Conservation (phyloP, 371 early-diverging fungal genomes). For the Neoconidiobolus thromboides region DNA sequence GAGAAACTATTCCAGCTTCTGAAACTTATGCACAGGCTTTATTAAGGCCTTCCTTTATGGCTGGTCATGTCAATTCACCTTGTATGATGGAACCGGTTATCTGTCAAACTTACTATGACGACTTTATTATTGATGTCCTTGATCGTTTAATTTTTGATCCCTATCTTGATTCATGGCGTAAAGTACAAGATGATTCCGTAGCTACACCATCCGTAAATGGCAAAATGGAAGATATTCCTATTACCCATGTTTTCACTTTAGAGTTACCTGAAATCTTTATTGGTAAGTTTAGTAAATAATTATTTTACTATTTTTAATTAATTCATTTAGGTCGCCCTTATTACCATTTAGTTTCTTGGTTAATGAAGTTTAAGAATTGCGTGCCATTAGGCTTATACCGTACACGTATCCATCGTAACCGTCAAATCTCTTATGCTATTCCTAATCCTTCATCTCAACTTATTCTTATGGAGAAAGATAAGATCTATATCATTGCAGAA, state of each 20-base stretch:
- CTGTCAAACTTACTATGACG: constrained; percentile 19
- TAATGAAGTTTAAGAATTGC: constrained; percentile 16
- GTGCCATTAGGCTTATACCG: constrained; percentile 35
- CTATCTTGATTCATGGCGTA: constrained; percentile 12
- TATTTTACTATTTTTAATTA: constrained; percentile 1
- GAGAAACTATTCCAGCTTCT: constrained; percentile 21
- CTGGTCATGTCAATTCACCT: constrained; percentile 36
- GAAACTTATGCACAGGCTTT: constrained; percentile 26
- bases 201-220: constrained; percentile 4
- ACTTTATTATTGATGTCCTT: constrained; percentile 2
- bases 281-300: constrained; percentile 3
- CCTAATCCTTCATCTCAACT: constrained; percentile 23
- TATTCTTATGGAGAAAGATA: constrained; percentile 21
- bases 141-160: constrained; percentile 14
- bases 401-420: constrained; percentile 14
- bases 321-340: constrained; percentile 15
- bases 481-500: constrained; percentile 18
- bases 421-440: constrained; percentile 18
- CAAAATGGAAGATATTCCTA: constrained; percentile 2
- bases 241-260: constrained; percentile 16
- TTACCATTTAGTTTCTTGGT: constrained; percentile 15
- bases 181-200: constrained; percentile 12
- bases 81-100: constrained; percentile 43
- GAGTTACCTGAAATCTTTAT: constrained; percentile 12
- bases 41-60: constrained; percentile 34